Evolutionary conservation across 176 grass and related monocot genomes (phyloP), one percentile per base, ranked within the genome.

Genomic region (Puya raimondii): DNA sequence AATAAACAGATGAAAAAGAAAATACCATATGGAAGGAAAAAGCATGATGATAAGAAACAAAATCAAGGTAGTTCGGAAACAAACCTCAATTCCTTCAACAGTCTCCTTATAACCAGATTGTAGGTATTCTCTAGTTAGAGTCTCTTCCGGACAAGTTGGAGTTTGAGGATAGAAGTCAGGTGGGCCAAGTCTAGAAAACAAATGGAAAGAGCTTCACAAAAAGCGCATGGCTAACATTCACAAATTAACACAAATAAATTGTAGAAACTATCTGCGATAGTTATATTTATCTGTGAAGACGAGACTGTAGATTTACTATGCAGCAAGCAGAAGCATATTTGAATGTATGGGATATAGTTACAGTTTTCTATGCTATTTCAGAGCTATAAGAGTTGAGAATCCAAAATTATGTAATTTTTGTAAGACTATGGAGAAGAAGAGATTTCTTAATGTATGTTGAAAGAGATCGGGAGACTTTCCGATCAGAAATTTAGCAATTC

Each of bases 31-130:
- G 33, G 33, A 4, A 42, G 33, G 33, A 69, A 11, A 52, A 17
- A 14, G 15, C 1, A 68, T 49, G 10, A 75, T 73, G 54, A 9
- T 11, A 67, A 50, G 47, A 74, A 51, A 42, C 27, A 49, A 9
- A 49, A 64, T 1, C 48, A 71, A 21, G 0, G 63, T 6, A 27
- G 27, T 77, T 64, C 73, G 27, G 15, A 72, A 70, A 80, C 87
- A 51, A 71, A 94, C 95, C 95, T 99, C 95, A 51, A 99, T 99
- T 86, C 95, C 95, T 79, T 91, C 95, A 79, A 94, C 90, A 26
- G 95, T 94, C 76, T 99, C 95, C 65, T 99, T 99, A 70, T 99
- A 99, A 61, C 95, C 95, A 71, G 72, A 73, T 79, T 91, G 90
- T 16, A 91, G 82, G 86, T 94, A 94, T 75, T 99, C 95, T 91